These are phyloP conservation scores for Pichia sp. DNA, from an alignment of 1,139 yeast genomes.

Conservation along the genomic window DNA sequence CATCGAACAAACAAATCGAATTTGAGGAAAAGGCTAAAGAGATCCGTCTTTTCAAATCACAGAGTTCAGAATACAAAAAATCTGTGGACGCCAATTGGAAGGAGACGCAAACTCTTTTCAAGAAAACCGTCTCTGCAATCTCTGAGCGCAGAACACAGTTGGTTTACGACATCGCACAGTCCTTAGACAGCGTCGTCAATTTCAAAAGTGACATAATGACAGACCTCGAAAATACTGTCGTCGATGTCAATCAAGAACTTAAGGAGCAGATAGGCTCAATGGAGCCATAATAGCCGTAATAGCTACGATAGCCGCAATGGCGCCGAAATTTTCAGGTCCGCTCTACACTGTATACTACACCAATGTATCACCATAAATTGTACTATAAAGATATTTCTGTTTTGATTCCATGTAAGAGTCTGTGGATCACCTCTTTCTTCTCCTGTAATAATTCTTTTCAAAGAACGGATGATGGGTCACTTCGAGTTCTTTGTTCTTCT, in stretches of 20 bases:
- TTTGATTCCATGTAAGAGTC: no score
- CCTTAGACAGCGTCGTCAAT: conserved; percentile 52
- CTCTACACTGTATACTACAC: no score
- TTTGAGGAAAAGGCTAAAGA: conserved; percentile 36
- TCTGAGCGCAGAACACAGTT: conserved; percentile 42
- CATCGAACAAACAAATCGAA: conserved; percentile 22
- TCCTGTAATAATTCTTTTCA: conserved; percentile 69
- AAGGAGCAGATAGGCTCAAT: conserved; percentile 7
- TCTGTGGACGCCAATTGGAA: conserved; percentile 53
- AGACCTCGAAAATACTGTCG: conserved; percentile 38
- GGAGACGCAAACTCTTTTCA: conserved; percentile 48
- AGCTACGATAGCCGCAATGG: no score
- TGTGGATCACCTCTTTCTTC: conserved; percentile 29
- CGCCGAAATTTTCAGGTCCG: no score
- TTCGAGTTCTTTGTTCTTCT: conserved; percentile 68
- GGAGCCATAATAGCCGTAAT: conserved; percentile 16
- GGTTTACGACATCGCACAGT: conserved; percentile 46
- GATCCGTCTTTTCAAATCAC: conserved; percentile 44
- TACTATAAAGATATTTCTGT: no score
- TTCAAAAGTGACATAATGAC: conserved; percentile 63
- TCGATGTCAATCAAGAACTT: conserved; percentile 10
- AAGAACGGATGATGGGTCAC: conserved; percentile 67
- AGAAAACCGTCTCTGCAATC: conserved; percentile 43
- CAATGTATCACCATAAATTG: no score
- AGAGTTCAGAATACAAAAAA: conserved; percentile 47